Base-by-base conservation (phyloP, 2,329 filamentous ascomycete genomes). In the Metarhizium anisopliae region DNA sequence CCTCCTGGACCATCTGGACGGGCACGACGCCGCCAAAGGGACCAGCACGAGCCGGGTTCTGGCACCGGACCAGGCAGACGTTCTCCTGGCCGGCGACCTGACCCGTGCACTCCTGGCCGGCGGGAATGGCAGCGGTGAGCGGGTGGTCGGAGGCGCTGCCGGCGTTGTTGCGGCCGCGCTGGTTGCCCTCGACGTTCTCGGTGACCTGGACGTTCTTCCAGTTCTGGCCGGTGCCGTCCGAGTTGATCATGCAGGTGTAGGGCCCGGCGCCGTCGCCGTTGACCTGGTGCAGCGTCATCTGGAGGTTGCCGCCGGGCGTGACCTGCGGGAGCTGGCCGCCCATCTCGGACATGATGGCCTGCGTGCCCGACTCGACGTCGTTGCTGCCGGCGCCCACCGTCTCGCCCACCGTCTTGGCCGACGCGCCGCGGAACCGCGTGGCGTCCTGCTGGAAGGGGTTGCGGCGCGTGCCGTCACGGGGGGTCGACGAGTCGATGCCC, bases 241-340 rank as follows among this genome's bases (percentile, higher is more conserved):
- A 68, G 63, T 85, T 84, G 66, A 86, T 83, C 75, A 82, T 82
- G 72, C 83, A 85, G 6, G 73, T 78, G 69, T 84, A 86, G 2
- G 83, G 83, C 11, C 84, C 84, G 57, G 80, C 84, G 56, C 84
- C 84, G 61, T 87, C 84, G 42, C 74, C 75, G 69, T 86, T 87
- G 67, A 87, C 82, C 67, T 86, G 83, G 70, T 86, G 84, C 10
- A 86, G 72, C 1, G 82, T 86, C 76, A 87, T 85, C 1, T 56
- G 71, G 58, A 87, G 62, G 55, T 74, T 62, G 56, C 84, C 84
- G 51, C 83, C 83, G 0, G 73, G 62, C 6, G 73, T 74, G 62
- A 87, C 71, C 70, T 86, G 83, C 11, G 84, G 82, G 29, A 87
- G 77, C 56, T 70, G 62, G 57, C 69, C 70, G 56, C 82, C 83